Evolutionary conservation across 306 rosid species (phyloP).

Genomic region (Luffa aegyptiaca): DNA sequence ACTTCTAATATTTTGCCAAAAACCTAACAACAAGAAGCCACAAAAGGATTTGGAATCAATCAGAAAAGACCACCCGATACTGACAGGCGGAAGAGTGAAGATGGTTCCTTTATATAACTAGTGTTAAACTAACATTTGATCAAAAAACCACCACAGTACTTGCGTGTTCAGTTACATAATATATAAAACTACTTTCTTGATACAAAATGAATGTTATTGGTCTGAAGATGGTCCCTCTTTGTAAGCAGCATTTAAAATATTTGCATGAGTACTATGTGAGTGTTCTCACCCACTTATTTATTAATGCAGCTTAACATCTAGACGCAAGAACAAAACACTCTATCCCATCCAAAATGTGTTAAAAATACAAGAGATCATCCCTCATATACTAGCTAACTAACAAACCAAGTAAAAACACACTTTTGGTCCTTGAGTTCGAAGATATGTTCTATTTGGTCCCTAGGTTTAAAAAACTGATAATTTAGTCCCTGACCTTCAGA

Average conservation of each 20-base stretch:
- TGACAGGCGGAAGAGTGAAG: not conserved
- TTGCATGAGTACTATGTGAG: not conserved
- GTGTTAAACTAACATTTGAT: not conserved
- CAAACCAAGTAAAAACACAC: not conserved
- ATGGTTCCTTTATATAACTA: not conserved
- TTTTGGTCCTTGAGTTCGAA: too few species aligned
- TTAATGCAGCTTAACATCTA: not conserved
- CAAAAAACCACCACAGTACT: not conserved
- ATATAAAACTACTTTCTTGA: not conserved
- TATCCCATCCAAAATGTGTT: not conserved
- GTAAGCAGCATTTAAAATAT: not conserved
- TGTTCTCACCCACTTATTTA: not conserved
- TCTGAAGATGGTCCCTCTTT: not conserved
- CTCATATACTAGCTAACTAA: not conserved
- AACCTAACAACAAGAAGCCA: not conserved
- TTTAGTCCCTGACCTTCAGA: too few species aligned
- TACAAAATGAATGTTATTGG: not conserved
- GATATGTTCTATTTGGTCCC: too few species aligned
- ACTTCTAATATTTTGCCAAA: too few species aligned
- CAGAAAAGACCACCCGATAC: not conserved
- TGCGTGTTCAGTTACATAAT: not conserved
- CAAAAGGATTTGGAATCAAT: not conserved
- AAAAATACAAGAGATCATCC: not conserved
- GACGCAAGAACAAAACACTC: not conserved
- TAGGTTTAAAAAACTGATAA: too few species aligned